Conservation (phyloP, 768 basidiomycete genomes). For the Trichaptum fuscoviolaceum region DNA sequence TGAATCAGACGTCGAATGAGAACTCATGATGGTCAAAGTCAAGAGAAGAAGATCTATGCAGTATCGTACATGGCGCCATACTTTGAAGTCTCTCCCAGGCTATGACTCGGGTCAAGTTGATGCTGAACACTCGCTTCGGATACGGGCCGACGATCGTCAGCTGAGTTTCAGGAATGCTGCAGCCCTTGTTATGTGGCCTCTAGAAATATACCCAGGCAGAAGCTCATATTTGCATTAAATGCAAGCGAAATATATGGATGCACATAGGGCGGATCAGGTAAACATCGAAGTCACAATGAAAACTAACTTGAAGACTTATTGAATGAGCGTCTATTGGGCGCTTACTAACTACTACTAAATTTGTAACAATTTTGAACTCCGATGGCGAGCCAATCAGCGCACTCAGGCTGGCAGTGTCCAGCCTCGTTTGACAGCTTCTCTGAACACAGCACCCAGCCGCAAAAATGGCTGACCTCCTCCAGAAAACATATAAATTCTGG, state of each 20-base stretch:
- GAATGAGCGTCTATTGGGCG: background rate
- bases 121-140: background rate
- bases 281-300: too few species aligned
- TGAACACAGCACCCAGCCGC: too few species aligned
- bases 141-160: background rate
- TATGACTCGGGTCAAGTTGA: background rate
- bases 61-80: background rate
- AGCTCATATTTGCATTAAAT: too few species aligned
- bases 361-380: background rate
- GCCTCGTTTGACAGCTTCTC: too few species aligned
- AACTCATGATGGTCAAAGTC: background rate
- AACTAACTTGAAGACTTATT: too few species aligned
- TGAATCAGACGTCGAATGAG: background rate
- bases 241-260: too few species aligned
- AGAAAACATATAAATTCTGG: background rate
- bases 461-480: background rate
- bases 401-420: too few species aligned
- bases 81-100: background rate
- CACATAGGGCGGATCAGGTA: too few species aligned
- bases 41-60: background rate
- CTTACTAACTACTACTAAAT: background rate
- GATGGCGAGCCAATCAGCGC: background rate
- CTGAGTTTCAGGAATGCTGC: too few species aligned
- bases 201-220: too few species aligned
- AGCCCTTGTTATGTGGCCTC: too few species aligned